A percentile compares a stretch with the other conserved stretches of the same genome.
phyloP scores from a whole-genome alignment of 2,329 filamentous ascomycete species.

The Botrytis byssoidea region DNA sequence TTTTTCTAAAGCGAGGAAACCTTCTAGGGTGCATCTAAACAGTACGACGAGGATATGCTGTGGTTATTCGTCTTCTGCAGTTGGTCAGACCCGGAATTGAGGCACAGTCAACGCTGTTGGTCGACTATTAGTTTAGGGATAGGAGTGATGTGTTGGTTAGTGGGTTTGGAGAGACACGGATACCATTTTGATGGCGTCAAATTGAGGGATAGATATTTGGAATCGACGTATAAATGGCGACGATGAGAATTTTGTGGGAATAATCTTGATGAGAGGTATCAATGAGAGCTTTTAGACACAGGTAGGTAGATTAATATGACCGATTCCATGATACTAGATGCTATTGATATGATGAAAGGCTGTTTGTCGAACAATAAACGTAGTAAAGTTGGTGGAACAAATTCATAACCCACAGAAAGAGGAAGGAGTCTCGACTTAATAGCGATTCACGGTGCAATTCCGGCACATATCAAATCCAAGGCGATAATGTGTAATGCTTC shows the following conservation, averaged over 20 bases:
- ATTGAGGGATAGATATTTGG: background rate
- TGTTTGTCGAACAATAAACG: background rate
- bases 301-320: background rate
- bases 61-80: no score
- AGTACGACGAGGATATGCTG: background rate
- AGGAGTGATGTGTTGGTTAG: background rate
- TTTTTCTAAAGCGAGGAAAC: background rate
- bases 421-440: background rate
- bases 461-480: background rate
- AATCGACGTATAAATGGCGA: background rate
- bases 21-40: background rate
- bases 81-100: background rate
- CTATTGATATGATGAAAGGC: background rate
- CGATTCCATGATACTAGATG: background rate
- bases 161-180: fast-evolving
- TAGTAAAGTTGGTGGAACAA: background rate
- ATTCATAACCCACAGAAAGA: background rate
- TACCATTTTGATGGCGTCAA: background rate
- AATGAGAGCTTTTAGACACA: background rate
- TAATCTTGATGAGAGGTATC: background rate
- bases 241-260: background rate
- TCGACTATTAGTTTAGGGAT: background rate
- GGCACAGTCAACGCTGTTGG: no score
- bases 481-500: background rate
- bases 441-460: background rate